phyloP scores from a whole-genome alignment of 2,329 filamentous ascomycete species.

The Cordyceps cateniannulata region DNA sequence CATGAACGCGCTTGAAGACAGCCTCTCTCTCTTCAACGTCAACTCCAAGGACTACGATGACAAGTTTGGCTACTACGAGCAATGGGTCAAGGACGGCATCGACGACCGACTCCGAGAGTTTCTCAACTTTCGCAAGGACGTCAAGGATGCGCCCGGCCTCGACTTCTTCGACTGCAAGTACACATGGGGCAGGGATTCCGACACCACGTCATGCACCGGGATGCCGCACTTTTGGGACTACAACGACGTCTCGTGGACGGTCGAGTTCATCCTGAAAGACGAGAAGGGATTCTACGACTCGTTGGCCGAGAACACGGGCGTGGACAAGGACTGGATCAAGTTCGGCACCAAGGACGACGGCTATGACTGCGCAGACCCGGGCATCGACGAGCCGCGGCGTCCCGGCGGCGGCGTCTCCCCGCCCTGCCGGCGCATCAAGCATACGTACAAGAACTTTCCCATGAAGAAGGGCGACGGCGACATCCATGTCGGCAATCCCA shows the following conservation, averaged over 20 bases:
- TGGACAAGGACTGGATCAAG: constrained; percentile 7
- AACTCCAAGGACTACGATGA: neutral
- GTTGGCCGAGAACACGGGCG: constrained; percentile 15
- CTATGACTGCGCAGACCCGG: constrained; percentile 10
- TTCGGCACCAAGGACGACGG: constrained; percentile 16
- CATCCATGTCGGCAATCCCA: neutral
- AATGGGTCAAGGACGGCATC: neutral
- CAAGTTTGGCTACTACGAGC: neutral
- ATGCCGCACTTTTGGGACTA: neutral
- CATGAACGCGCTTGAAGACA: neutral
- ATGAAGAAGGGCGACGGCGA: no score
- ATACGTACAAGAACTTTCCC: neutral
- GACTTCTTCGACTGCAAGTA: neutral
- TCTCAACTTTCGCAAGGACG: neutral
- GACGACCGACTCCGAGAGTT: neutral
- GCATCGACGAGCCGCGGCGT: neutral
- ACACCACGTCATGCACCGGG: neutral
- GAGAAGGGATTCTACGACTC: constrained; percentile 16
- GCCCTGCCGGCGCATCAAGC: neutral
- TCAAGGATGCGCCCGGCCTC: neutral
- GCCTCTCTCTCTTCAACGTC: neutral
- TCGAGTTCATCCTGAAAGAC: constrained; percentile 12
- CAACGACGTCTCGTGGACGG: neutral
- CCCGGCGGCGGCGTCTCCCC: neutral
- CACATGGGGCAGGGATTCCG: neutral